phyloP scores from a whole-genome alignment of 1,284 basidiomycete species.

The Hortiboletus rubellus region DNA sequence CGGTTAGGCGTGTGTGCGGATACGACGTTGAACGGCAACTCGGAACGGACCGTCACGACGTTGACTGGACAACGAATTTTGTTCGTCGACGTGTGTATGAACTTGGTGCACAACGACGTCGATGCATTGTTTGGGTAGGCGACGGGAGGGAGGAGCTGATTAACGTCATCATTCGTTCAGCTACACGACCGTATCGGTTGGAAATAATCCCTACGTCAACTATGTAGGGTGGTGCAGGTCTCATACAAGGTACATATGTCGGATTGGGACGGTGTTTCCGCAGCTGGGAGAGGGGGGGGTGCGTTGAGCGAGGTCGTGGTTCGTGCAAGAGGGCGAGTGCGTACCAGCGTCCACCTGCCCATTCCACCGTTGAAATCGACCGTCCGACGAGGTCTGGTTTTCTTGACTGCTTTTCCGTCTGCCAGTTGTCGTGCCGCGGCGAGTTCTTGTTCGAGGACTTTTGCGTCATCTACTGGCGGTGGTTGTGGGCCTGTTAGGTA shows the following conservation, averaged over 20 bases:
- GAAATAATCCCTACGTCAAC: slow-evolving; percentile 65
- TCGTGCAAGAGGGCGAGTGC: not conserved
- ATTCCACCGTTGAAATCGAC: slow-evolving; percentile 92
- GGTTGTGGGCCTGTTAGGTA: slow-evolving; percentile 59
- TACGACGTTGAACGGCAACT: not conserved
- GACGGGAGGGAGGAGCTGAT: slow-evolving; percentile 86
- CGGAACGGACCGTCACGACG: slow-evolving; percentile 75
- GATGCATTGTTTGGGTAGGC: slow-evolving; percentile 89
- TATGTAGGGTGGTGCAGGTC: slow-evolving; percentile 81
- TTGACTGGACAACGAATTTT: slow-evolving; percentile 98
- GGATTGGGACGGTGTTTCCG: slow-evolving; percentile 74
- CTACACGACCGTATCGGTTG: slow-evolving; percentile 15
- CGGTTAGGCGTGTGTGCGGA: not conserved
- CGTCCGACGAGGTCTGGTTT: slow-evolving; percentile 89
- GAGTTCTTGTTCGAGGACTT: slow-evolving; percentile 74
- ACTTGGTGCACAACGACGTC: slow-evolving; percentile 92
- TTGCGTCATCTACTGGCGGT: slow-evolving; percentile 74
- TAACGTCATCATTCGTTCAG: slow-evolving; percentile 21
- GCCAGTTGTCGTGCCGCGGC: slow-evolving; percentile 66
- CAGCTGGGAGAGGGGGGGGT: slow-evolving; percentile 45
- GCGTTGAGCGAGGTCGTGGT: not conserved
- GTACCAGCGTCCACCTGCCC: slow-evolving; percentile 79
- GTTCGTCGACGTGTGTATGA: slow-evolving; percentile 97
- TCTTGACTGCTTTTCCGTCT: slow-evolving; percentile 80
- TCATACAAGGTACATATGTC: slow-evolving; percentile 71